Percentiles rank a stretch among this genome's conserved stretches.
These are phyloP conservation scores for Parathielavia appendiculata DNA, from an alignment of 495 filamentous ascomycete species.

Conservation along the genomic window DNA sequence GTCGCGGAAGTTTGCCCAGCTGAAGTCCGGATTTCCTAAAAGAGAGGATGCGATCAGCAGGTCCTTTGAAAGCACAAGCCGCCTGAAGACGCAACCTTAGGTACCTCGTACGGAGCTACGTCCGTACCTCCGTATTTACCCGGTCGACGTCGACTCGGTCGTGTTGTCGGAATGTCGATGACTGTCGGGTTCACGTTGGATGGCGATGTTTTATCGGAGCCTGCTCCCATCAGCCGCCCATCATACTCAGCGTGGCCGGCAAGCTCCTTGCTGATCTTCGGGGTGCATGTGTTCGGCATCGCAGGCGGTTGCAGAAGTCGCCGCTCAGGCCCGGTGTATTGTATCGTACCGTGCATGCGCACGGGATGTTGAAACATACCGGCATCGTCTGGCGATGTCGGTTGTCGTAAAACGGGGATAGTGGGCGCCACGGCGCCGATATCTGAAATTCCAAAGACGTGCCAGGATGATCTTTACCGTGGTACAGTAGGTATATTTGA, in stretches of 20 bases:
- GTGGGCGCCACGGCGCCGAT: background rate
- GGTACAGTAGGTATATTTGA: slow-evolving; percentile 6
- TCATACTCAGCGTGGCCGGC: too few species aligned
- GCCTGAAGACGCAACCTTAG: too few species aligned
- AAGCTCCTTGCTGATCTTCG: too few species aligned
- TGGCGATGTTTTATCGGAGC: background rate
- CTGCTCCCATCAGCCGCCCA: too few species aligned
- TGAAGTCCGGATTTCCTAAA: slow-evolving; percentile 26
- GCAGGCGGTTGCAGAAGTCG: too few species aligned
- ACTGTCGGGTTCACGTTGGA: background rate
- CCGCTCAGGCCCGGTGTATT: too few species aligned
- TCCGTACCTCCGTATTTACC: background rate
- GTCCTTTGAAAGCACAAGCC: too few species aligned
- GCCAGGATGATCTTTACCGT: background rate
- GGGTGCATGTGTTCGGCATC: too few species aligned
- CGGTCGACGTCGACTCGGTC: background rate
- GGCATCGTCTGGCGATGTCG: background rate
- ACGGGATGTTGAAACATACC: background rate
- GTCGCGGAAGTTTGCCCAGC: background rate
- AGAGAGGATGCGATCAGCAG: slow-evolving; percentile 20
- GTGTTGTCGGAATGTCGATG: background rate
- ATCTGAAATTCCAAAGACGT: background rate
- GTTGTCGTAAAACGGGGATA: background rate
- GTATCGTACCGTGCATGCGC: background rate
- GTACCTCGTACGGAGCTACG: too few species aligned